phyloP scores from a whole-genome alignment of 495 filamentous ascomycete genomes.

The Talaromyces borbonicus region DNA sequence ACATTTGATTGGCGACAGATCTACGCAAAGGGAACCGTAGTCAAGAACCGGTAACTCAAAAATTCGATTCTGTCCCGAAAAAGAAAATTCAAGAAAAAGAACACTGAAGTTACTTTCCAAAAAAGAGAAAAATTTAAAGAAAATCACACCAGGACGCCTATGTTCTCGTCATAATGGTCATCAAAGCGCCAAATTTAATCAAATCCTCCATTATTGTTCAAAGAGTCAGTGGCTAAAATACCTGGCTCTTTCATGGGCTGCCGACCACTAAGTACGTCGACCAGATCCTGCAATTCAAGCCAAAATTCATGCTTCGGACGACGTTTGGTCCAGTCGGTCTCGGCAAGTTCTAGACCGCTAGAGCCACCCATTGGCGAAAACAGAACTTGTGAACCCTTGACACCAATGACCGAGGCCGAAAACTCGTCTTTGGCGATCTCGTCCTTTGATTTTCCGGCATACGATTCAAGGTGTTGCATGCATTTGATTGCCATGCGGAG shows the following conservation, averaged over 20 bases:
- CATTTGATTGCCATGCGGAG: conserved; percentile 85
- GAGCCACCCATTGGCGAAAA: conserved; percentile 65
- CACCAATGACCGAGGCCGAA: conserved; percentile 76
- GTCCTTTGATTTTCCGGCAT: conserved; percentile 52
- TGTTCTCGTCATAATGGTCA: conserved; percentile 1
- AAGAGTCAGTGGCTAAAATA: not conserved
- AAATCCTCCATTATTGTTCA: conserved; percentile 18
- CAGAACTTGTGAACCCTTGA: conserved; percentile 79
- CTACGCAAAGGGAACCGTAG: too few relatives aligned
- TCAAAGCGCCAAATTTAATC: conserved; percentile 21
- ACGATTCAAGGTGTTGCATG: conserved; percentile 79
- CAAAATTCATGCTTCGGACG: conserved; percentile 82
- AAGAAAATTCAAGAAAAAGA: too few relatives aligned
- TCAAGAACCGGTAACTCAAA: too few relatives aligned
- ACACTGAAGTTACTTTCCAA: too few relatives aligned
- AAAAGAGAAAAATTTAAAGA: too few relatives aligned
- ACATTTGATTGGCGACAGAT: too few relatives aligned
- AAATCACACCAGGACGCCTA: too few relatives aligned
- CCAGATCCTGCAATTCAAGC: conserved; percentile 68
- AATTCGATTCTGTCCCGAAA: too few relatives aligned
- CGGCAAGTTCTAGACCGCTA: conserved; percentile 60
- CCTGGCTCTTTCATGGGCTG: conserved; percentile 19
- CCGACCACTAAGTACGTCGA: conserved; percentile 75
- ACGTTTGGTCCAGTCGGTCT: conserved; percentile 88
- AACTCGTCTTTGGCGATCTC: conserved; percentile 59